Base-by-base conservation (phyloP, 2,329 filamentous ascomycete species). In the Exserohilum turcica region DNA sequence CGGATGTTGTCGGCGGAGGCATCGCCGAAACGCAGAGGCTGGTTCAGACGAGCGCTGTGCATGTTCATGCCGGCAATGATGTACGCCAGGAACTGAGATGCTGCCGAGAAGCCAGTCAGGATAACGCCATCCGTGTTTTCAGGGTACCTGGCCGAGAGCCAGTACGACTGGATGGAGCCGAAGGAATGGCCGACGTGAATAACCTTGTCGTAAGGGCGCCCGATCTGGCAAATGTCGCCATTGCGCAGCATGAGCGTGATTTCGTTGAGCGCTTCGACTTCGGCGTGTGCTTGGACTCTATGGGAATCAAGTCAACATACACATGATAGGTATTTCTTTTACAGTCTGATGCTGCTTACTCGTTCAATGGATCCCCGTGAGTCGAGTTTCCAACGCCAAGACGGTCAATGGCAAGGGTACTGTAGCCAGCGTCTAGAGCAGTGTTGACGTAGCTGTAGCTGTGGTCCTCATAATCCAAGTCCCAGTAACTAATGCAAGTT, bases 131-230 rank as follows among this genome's bases (percentile, higher is more conserved):
- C 80, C 32, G 81, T 84, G 51, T 83, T 73, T 48, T 77, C 65
- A 1, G 84, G 84, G 61, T 84, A 75, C 52, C 75, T 66, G 40
- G 78, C 77, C 6, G 82, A 80, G 16, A 88, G 76, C 42, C 74
- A 78, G 70, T 84, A 86, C 2, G 80, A 82, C 60, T 84, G 82
- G 5, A 80, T 72, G 0, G 84, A 85, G 28, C 86, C 86, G 60
- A 86, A 88, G 0, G 82, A 85, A 74, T 89, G 85, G 10, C 86
- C 86, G 13, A 86, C 77, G 66, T 88, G 85, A 7, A 85, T 75
- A 19, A 84, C 73, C 63, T 81, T 77, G 7, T 72, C 46, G 60
- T 76, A 78, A 3, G 56, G 36, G 40, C 68, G 59, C 24, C 66
- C 66, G n/a, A 82, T 68, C 16, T 74, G 71, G 0, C 75, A 66